Evolutionary conservation across 352 stramenopile genomes (phyloP).

Genomic region (Phytophthora pini): DNA sequence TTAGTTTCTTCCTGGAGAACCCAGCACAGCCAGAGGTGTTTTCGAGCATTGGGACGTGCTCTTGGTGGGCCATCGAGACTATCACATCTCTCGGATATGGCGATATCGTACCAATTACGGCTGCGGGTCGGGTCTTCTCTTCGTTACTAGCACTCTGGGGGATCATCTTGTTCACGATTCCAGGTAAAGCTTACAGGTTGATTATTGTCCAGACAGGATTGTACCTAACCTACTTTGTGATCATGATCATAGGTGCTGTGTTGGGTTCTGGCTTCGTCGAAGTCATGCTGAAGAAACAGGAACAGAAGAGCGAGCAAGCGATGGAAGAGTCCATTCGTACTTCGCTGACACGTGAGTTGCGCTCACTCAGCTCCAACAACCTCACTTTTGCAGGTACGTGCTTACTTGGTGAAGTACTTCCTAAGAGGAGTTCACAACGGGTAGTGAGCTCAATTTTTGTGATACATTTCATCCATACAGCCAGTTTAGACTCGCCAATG

Average conservation of each 20-base stretch:
- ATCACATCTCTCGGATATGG: constrained; percentile 90
- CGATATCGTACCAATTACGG: constrained; percentile 84
- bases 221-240: constrained; percentile 41
- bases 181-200: constrained; percentile 33
- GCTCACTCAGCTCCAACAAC: constrained; percentile 57
- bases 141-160: constrained; percentile 81
- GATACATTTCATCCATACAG: not conserved
- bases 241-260: constrained; percentile 70
- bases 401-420: not conserved
- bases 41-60: constrained; percentile 75
- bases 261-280: constrained; percentile 83
- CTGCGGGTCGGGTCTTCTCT: constrained; percentile 70
- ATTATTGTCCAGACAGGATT: not conserved
- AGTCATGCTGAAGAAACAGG: constrained; percentile 84
- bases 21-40: constrained; percentile 75
- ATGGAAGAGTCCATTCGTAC: constrained; percentile 62
- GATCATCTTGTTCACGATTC: constrained; percentile 90
- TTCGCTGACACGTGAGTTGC: constrained; percentile 58
- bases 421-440: not conserved
- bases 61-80: constrained; percentile 84
- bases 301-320: constrained; percentile 50
- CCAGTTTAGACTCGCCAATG: constrained; percentile 40
- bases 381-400: constrained; percentile 34
- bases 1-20: constrained; percentile 85
- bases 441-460: not conserved